These are phyloP conservation scores for Xanthoparmelia taractica DNA, from an alignment of 495 filamentous ascomycete species.

Conservation along the genomic window DNA sequence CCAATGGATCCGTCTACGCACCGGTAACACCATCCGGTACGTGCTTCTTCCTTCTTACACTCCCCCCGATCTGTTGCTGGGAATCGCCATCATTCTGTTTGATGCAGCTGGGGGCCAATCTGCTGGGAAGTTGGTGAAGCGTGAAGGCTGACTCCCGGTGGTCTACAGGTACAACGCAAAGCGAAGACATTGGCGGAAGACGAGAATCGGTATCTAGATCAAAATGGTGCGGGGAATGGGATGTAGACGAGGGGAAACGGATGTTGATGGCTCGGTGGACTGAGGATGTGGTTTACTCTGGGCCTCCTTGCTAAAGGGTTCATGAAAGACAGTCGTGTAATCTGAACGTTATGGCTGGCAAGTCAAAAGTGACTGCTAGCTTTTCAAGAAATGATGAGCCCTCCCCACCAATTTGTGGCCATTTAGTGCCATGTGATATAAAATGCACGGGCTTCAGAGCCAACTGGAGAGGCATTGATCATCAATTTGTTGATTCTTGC, in stretches of 20 bases:
- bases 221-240: neutral
- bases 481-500: neutral
- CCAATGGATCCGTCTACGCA: conserved; percentile 98
- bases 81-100: neutral
- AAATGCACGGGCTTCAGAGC: too few relatives aligned
- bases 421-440: neutral
- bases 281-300: conserved; percentile 3
- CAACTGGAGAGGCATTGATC: neutral
- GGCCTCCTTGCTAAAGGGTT: neutral
- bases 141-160: conserved; percentile 19
- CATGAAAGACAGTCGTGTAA: neutral
- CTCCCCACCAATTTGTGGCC: too few relatives aligned
- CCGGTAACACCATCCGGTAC: conserved; percentile 95
- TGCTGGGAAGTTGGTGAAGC: neutral
- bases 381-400: neutral
- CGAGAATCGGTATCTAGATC: conserved; percentile 89
- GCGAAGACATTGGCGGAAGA: conserved; percentile 99
- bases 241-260: neutral
- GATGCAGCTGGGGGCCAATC: neutral
- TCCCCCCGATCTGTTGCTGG: neutral
- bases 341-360: neutral
- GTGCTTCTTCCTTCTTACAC: neutral
- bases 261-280: neutral
- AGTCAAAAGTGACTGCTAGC: neutral
- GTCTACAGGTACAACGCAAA: conserved; percentile 92